Evolutionary conservation across 257 asterid species (phyloP).

Genomic region (Lithospermum erythrorhizon): DNA sequence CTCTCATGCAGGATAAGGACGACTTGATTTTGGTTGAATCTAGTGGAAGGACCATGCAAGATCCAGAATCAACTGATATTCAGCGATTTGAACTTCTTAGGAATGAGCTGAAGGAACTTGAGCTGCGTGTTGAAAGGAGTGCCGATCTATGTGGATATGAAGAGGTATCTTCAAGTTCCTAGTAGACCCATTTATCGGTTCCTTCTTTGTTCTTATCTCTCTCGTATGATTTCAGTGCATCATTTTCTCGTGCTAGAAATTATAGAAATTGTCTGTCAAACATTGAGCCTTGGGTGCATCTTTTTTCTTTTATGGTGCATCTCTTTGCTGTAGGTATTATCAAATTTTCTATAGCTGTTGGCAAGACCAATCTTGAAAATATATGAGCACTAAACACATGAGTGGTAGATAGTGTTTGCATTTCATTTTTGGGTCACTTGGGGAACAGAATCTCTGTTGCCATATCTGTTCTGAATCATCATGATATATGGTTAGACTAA

Average conservation of each 20-base stretch:
- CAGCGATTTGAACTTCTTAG: constrained; percentile 70
- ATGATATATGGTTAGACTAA: background rate
- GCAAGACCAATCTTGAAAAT: too few species aligned
- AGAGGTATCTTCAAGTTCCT: constrained; percentile 40
- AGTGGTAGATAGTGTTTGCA: too few species aligned
- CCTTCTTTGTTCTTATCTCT: constrained; percentile 8
- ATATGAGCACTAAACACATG: background rate
- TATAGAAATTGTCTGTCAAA: background rate
- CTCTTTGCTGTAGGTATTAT: background rate
- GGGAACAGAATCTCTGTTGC: background rate
- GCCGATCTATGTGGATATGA: constrained; percentile 43
- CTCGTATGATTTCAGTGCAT: background rate
- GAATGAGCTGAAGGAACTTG: constrained; percentile 78
- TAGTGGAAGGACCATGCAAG: constrained; percentile 22
- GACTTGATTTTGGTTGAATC: constrained; percentile 32
- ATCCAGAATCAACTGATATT: constrained; percentile 52
- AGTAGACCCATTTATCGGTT: constrained; percentile 1
- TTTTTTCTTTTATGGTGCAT: too few species aligned
- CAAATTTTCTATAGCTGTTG: background rate
- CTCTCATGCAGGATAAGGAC: constrained; percentile 34
- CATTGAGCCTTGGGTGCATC: background rate
- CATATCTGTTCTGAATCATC: background rate
- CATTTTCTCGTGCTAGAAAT: background rate
- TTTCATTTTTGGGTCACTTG: too few species aligned
- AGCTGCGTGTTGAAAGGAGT: constrained; percentile 81